These are phyloP conservation scores for Micromonas pusilla DNA, from an alignment of 139 green algal genomes.

Conservation along the genomic window DNA sequence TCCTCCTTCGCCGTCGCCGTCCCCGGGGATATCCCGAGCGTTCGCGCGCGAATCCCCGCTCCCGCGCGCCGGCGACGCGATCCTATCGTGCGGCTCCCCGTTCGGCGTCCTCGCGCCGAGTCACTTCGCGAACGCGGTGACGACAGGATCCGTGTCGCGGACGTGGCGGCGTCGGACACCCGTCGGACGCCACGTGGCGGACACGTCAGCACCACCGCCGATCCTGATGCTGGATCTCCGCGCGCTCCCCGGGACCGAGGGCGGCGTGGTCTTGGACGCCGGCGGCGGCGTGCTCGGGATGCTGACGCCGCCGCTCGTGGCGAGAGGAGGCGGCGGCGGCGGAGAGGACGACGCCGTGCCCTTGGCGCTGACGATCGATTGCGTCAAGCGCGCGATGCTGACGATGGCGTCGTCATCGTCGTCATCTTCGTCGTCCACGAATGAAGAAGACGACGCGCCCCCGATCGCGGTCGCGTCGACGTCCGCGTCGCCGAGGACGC, in stretches of 20 bases:
- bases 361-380: constrained; percentile 1
- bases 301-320: constrained; percentile 12
- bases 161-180: not conserved
- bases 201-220: too few species aligned
- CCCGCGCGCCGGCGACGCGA: not conserved
- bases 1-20: too few species aligned
- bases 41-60: not conserved
- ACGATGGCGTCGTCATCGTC: not conserved
- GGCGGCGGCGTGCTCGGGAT: not conserved
- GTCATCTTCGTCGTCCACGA: too few species aligned
- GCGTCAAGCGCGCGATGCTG: too few species aligned
- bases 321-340: not conserved
- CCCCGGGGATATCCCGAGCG: not conserved
- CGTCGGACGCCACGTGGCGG: too few species aligned
- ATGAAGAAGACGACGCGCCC: too few species aligned
- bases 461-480: too few species aligned
- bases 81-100: not conserved
- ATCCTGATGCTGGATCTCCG: not conserved
- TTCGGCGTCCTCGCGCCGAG: not conserved
- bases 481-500: not conserved
- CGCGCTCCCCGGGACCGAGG: constrained; percentile 11
- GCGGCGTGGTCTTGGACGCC: not conserved
- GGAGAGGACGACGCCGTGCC: constrained; percentile 4
- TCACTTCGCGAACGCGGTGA: not conserved
- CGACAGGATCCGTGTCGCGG: not conserved